These are phyloP conservation scores for Cercospora janseana DNA, from an alignment of 2,329 filamentous ascomycete species.

Conservation along the genomic window DNA sequence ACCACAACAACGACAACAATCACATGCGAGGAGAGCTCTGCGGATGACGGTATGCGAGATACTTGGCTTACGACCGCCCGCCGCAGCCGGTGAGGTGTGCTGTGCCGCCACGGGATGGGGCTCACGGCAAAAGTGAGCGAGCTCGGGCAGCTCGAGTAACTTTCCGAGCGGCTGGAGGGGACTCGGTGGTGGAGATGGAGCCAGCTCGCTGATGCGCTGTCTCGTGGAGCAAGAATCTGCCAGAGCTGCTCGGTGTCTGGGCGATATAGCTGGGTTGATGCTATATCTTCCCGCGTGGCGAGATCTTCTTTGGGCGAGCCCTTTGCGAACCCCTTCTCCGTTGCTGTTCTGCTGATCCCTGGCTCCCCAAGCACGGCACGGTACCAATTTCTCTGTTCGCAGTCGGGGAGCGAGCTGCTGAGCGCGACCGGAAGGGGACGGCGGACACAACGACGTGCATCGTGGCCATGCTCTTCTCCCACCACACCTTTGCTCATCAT, in stretches of 20 bases:
- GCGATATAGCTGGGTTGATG: conserved; percentile 1
- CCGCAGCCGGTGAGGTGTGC: too few relatives aligned
- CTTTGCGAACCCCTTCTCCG: background rate
- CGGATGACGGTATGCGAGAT: too few relatives aligned
- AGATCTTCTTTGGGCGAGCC: conserved; percentile 1
- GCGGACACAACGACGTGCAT: too few relatives aligned
- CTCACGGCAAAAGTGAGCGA: background rate
- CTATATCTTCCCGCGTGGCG: conserved; percentile 5
- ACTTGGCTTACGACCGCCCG: too few relatives aligned
- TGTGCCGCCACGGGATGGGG: background rate
- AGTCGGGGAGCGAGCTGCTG: too few relatives aligned
- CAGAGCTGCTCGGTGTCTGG: background rate
- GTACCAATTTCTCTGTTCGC: too few relatives aligned
- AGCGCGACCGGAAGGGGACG: too few relatives aligned
- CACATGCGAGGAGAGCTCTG: too few relatives aligned
- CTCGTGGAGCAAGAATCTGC: conserved; percentile 1
- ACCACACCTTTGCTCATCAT: background rate
- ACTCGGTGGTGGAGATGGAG: background rate
- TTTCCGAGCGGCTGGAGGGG: background rate
- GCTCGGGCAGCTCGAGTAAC: background rate
- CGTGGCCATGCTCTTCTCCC: too few relatives aligned
- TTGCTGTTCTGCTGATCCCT: too few relatives aligned
- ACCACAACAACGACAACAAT: background rate
- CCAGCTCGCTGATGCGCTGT: background rate
- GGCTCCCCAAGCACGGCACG: too few relatives aligned